Base-by-base conservation (phyloP, 345 rosid genomes). In the Euphorbia tirucalli region DNA sequence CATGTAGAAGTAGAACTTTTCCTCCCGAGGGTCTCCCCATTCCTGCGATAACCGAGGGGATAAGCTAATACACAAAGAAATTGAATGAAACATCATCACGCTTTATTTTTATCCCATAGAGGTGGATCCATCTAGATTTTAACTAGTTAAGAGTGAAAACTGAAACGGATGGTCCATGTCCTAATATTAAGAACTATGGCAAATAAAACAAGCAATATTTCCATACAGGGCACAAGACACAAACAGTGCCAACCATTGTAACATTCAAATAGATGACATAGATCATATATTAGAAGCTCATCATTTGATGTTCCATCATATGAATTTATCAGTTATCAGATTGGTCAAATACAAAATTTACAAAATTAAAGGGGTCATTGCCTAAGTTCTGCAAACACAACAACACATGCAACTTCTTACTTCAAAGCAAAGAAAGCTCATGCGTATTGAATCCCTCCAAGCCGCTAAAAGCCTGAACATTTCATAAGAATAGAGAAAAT, bases 11-110 rank as follows among this genome's bases (percentile, higher is more conserved):
- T 92, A 92, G 81, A 77, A 94, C 63, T 92, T 95, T 80, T 89
- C 92, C 79, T 85, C 86, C 63, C 97, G 87, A 27, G 98, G 98
- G 74, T 94, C 98, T 73, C 96, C 97, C 98, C 98, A 94, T 81
- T 94, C 97, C 98, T 94, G 79, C 81, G 84, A 74, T 52, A 64
- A 76, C 60, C 66, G 10, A 66, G 43, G 76, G 28, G 65, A 39
- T 65, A n/a, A 73, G 43, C 21, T 32, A 39, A 14, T 57, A 67
- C 27, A 21, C 10, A 24, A 49, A 31, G 22, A 67, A 14, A 15
- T 18, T 13, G 39, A 48, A 50, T 31, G 58, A 67, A 28, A 43
- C 21, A 41, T 22, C 65, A 71, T 44, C 54, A 35, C 27, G n/a
- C 16, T 24, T 18, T 16, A 16, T 35, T 3, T n/a, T 11, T 27